phyloP scores from a whole-genome alignment of 1,139 yeast genomes.

The Lipomyces yarrowii region DNA sequence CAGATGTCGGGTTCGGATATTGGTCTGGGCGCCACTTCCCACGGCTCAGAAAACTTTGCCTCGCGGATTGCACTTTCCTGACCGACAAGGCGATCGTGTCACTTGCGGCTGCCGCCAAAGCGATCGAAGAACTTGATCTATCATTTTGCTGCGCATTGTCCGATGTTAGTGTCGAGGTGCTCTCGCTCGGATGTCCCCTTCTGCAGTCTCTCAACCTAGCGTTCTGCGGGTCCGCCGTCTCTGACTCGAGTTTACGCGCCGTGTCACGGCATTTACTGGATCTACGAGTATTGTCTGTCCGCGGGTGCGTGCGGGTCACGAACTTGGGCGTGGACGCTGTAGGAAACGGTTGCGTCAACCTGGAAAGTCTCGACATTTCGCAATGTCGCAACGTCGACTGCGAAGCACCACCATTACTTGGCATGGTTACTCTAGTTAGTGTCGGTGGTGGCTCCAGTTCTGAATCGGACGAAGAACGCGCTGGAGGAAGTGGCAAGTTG shows the following conservation, averaged over 20 bases:
- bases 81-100: slow-evolving; percentile 66
- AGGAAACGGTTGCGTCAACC: slow-evolving; percentile 57
- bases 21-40: slow-evolving; percentile 63
- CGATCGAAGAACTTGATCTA: slow-evolving; percentile 58
- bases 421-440: background rate
- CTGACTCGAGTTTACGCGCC: slow-evolving; percentile 66
- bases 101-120: slow-evolving; percentile 62
- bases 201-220: slow-evolving; percentile 59
- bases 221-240: slow-evolving; percentile 79
- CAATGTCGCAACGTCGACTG: slow-evolving; percentile 66
- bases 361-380: slow-evolving; percentile 59
- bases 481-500: slow-evolving; percentile 18
- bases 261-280: slow-evolving; percentile 58
- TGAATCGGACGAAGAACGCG: slow-evolving; percentile 3
- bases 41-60: slow-evolving; percentile 53
- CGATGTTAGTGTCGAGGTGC: slow-evolving; percentile 65
- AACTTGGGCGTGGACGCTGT: slow-evolving; percentile 72
- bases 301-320: slow-evolving; percentile 75
- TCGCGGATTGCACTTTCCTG: slow-evolving; percentile 73
- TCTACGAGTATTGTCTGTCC: slow-evolving; percentile 54
- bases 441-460: background rate
- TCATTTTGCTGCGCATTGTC: slow-evolving; percentile 77
- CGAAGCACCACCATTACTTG: slow-evolving; percentile 8
- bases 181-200: slow-evolving; percentile 64
- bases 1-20: slow-evolving; percentile 69